Evolutionary conservation across 345 rosid species (phyloP).

Genomic region (Psidium guajava): DNA sequence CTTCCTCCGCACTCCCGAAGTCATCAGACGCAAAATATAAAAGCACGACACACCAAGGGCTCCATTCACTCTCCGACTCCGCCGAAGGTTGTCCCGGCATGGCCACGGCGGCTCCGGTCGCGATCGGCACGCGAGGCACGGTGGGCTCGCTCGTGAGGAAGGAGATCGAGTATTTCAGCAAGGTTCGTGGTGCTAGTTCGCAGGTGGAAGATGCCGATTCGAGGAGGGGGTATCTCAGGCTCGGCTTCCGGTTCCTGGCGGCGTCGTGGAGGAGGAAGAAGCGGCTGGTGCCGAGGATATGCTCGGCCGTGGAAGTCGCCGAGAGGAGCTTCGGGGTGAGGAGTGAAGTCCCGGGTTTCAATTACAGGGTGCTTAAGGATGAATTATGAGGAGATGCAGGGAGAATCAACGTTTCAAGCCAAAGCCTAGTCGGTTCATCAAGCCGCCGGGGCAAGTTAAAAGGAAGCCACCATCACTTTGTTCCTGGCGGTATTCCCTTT

Average conservation of each 20-base stretch:
- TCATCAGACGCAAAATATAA: background rate
- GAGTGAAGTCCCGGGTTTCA: background rate
- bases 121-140: constrained; percentile 70
- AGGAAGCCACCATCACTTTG: background rate
- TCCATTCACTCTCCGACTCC: background rate
- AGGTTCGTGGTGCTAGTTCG: background rate
- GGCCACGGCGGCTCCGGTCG: constrained; percentile 10
- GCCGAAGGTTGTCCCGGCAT: background rate
- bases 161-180: constrained; percentile 58
- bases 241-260: background rate
- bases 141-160: constrained; percentile 64
- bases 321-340: background rate
- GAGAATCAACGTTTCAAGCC: background rate
- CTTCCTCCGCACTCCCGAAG: background rate
- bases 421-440: background rate
- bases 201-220: background rate
- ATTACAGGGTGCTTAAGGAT: background rate
- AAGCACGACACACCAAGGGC: background rate
- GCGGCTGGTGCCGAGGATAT: background rate
- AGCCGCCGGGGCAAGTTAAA: background rate
- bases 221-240: background rate
- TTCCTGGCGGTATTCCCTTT: background rate
- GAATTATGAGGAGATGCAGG: background rate
- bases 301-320: background rate
- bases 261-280: background rate